Percentiles rank a stretch among this genome's conserved stretches.
Evolutionary conservation across 345 rosid species (phyloP).

Genomic region (Gossypium australe): DNA sequence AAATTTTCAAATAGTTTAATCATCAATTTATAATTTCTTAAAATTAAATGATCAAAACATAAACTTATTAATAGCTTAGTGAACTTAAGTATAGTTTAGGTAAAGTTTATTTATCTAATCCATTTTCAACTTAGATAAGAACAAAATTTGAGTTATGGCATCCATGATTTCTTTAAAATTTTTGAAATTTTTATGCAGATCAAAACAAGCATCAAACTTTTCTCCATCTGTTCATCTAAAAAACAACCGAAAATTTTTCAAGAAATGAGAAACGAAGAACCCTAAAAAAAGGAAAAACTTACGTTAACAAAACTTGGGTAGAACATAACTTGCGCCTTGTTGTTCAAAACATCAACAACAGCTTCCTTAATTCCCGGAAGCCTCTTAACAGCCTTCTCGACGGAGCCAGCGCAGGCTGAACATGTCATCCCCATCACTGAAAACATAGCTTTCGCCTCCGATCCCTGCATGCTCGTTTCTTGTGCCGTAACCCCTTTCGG

Average conservation of each 20-base stretch:
- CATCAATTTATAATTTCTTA: too few species aligned
- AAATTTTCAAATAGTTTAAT: too few species aligned
- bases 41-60: too few species aligned
- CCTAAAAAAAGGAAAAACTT: slow-evolving; percentile 16
- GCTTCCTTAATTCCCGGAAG: slow-evolving; percentile 82
- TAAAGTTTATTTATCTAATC: too few species aligned
- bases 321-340: slow-evolving; percentile 61
- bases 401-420: slow-evolving; percentile 91
- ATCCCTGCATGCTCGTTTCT: slow-evolving; percentile 23
- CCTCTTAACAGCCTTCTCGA: slow-evolving; percentile 84
- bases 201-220: too few species aligned
- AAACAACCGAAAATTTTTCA: too few species aligned
- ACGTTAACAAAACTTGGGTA: slow-evolving; percentile 57
- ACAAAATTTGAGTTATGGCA: too few species aligned
- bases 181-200: too few species aligned
- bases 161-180: too few species aligned
- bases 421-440: slow-evolving; percentile 81
- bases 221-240: too few species aligned
- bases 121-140: too few species aligned
- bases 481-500: slow-evolving; percentile 41
- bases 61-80: too few species aligned
- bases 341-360: slow-evolving; percentile 63
- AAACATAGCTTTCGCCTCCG: slow-evolving; percentile 50
- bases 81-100: rapidly evolving
- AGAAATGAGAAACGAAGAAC: background rate